Percentiles rank a stretch among this genome's conserved stretches.
Conservation (phyloP, 2,329 filamentous ascomycete species). For the Ceratocystis papillata region DNA sequence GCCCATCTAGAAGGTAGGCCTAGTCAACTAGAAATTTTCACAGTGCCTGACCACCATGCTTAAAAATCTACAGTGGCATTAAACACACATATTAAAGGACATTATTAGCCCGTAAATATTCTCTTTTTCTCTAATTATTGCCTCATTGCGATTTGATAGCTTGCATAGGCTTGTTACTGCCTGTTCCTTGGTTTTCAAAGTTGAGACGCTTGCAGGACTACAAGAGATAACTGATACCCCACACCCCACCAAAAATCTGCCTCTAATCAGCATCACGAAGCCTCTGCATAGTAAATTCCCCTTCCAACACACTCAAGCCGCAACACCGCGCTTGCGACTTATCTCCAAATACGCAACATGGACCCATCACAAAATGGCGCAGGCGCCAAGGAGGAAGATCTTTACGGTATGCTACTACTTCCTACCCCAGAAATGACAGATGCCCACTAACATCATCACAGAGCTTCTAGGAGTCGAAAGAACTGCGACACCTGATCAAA, state of each 20-base stretch:
- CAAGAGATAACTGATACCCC: constrained; percentile 16
- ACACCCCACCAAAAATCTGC: constrained; percentile 22
- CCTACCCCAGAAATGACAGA: background rate
- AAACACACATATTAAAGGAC: too few relatives aligned
- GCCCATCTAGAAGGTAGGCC: background rate
- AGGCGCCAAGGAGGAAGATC: constrained; percentile 41
- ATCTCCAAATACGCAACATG: background rate
- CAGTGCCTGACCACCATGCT: background rate
- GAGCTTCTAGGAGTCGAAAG: constrained; percentile 69
- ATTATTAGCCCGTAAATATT: background rate
- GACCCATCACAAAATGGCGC: constrained; percentile 22
- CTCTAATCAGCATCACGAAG: constrained; percentile 12
- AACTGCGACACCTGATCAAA: constrained; percentile 62
- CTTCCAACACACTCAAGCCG: constrained; percentile 15
- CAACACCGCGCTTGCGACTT: constrained; percentile 14
- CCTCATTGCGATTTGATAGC: background rate
- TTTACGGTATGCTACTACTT: constrained; percentile 43
- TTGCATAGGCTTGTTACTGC: constrained; percentile 7
- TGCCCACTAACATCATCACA: constrained; percentile 32
- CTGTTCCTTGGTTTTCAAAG: background rate
- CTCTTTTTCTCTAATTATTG: background rate
- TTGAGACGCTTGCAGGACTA: background rate
- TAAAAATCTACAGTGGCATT: background rate
- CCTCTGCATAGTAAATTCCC: background rate
- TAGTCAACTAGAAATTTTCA: constrained; percentile 1